Evolutionary conservation across 2,329 filamentous ascomycete species (phyloP).

Genomic region (Bipolaris zeicola): DNA sequence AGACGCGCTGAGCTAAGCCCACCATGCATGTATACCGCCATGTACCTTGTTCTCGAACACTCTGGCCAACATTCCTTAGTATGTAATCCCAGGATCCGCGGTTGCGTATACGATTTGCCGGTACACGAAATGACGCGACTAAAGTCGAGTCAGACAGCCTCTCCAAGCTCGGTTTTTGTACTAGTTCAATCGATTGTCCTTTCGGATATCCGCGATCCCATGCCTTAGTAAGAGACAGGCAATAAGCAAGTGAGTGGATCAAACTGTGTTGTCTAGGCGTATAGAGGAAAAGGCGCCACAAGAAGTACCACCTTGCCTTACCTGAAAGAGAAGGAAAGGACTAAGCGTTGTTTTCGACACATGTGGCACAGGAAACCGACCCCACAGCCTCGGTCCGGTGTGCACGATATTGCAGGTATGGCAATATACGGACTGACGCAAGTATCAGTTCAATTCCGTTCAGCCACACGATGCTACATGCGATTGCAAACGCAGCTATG

Average conservation of each 20-base stretch:
- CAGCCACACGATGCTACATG: not conserved
- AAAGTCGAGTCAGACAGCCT: not conserved
- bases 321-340: slow-evolving; percentile 1
- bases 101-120: not conserved
- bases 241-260: not conserved
- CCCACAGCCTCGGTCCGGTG: slow-evolving; percentile 6
- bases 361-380: slow-evolving; percentile 10
- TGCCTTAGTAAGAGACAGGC: not conserved
- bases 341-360: slow-evolving; percentile 5
- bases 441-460: slow-evolving; percentile 1
- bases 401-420: slow-evolving; percentile 3
- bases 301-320: slow-evolving; percentile 2
- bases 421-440: slow-evolving; percentile 5
- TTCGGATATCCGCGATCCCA: not conserved
- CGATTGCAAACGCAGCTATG: not conserved
- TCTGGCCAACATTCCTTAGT: not conserved
- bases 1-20: not conserved
- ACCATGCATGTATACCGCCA: not conserved
- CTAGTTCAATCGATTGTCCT: not conserved
- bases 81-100: not conserved
- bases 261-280: not conserved
- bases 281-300: slow-evolving; percentile 2
- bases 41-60: not conserved
- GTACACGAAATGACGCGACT: not conserved
- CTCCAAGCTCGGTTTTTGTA: not conserved